phyloP scores from a whole-genome alignment of 352 stramenopile genomes.

The Plasmopara viticola region DNA sequence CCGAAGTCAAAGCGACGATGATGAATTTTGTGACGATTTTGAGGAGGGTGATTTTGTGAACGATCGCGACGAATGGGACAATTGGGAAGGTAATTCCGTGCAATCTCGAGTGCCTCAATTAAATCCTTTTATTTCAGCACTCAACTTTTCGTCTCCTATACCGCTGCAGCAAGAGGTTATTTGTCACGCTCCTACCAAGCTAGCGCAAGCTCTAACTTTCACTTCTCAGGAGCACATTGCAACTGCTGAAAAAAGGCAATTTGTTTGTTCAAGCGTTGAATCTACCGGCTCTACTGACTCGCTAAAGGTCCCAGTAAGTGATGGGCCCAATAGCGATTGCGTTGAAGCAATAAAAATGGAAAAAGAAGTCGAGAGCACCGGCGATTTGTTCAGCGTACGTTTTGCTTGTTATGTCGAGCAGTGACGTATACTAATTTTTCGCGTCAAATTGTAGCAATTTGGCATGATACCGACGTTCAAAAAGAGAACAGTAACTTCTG shows the following conservation, averaged over 20 bases:
- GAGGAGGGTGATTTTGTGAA: conserved; percentile 42
- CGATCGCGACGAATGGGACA: conserved; percentile 53
- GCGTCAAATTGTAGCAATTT: conserved; percentile 55
- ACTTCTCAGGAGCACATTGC: conserved; percentile 13
- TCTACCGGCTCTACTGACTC: conserved; percentile 70
- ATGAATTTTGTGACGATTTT: conserved; percentile 46
- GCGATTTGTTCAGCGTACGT: conserved; percentile 82
- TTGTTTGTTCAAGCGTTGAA: conserved; percentile 29
- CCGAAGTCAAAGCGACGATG: conserved; percentile 36
- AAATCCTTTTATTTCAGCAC: conserved; percentile 36
- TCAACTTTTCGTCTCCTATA: conserved; percentile 6
- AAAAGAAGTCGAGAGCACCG: conserved; percentile 34
- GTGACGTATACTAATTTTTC: conserved; percentile 3
- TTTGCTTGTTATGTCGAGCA: neutral
- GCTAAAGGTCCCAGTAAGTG: conserved; percentile 52
- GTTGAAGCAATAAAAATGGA: conserved; percentile 17
- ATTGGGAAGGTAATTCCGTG: conserved; percentile 49
- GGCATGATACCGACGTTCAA: conserved; percentile 78
- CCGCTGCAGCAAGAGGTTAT: conserved; percentile 6
- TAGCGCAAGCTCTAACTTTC: conserved; percentile 19
- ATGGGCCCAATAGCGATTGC: conserved; percentile 16
- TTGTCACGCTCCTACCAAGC: conserved; percentile 16
- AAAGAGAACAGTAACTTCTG: conserved; percentile 36
- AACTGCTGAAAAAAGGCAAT: conserved; percentile 10
- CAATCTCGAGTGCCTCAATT: conserved; percentile 30